phyloP scores from a whole-genome alignment of 2,329 filamentous ascomycete species.

The Xylaria sp. region DNA sequence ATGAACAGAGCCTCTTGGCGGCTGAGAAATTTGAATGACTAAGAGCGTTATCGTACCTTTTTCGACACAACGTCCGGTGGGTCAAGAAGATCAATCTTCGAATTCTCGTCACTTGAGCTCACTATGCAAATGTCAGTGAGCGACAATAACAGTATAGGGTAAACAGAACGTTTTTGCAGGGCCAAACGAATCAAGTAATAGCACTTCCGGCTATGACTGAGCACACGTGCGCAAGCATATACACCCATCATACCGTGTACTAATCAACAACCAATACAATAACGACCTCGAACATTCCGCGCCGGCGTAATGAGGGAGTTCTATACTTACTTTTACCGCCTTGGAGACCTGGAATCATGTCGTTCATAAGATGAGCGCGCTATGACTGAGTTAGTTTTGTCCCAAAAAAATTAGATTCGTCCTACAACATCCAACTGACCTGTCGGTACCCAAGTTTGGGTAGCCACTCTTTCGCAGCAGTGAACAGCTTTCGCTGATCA shows the following conservation, averaged over 20 bases:
- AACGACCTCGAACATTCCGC: neutral
- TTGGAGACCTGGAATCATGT: conserved; percentile 87
- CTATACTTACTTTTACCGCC: conserved; percentile 73
- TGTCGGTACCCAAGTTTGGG: conserved; percentile 85
- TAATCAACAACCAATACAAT: too few relatives aligned
- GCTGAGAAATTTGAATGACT: neutral
- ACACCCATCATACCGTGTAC: too few relatives aligned
- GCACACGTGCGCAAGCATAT: too few relatives aligned
- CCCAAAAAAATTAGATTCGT: neutral
- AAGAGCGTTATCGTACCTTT: conserved; percentile 58
- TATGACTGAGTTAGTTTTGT: conserved; percentile 26
- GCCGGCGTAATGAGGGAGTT: neutral
- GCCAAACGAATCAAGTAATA: too few relatives aligned
- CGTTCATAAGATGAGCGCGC: conserved; percentile 77
- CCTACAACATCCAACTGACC: conserved; percentile 26
- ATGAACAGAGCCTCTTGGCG: neutral
- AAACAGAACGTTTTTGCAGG: too few relatives aligned
- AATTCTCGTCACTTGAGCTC: conserved; percentile 70
- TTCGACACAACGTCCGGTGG: conserved; percentile 75
- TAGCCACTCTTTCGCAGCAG: conserved; percentile 83
- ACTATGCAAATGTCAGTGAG: conserved; percentile 50
- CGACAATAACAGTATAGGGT: neutral
- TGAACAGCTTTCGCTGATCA: conserved; percentile 92
- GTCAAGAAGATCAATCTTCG: conserved; percentile 93
- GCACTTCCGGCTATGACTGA: too few relatives aligned